A percentile compares a stretch with the other conserved stretches of the same genome.
These are phyloP conservation scores for Solanum dulcamara DNA, from an alignment of 257 asterid species.

Conservation along the genomic window DNA sequence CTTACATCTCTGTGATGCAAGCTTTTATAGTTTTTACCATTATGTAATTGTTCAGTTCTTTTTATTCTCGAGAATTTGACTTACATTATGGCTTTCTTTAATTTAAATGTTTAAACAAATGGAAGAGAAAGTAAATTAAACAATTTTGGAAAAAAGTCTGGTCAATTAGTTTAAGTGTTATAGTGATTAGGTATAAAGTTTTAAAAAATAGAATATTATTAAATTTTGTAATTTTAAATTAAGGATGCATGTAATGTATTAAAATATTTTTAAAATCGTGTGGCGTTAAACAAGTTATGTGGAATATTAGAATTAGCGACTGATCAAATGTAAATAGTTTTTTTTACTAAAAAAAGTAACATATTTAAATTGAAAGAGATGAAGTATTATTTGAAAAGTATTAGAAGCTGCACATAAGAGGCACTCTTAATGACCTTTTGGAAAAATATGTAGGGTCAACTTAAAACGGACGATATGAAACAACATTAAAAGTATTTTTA, in stretches of 20 bases:
- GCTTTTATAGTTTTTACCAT: no score
- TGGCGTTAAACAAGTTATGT: neutral
- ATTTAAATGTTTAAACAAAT: neutral
- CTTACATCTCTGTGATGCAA: no score
- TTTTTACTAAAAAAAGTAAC: no score
- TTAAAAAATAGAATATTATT: neutral
- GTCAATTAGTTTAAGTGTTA: neutral
- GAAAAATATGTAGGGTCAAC: fast-evolving
- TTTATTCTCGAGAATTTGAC: neutral
- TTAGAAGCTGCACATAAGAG: neutral
- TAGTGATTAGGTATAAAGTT: no score
- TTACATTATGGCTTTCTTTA: neutral
- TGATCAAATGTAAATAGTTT: no score
- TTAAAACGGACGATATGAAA: fast-evolving
- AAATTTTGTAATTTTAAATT: neutral
- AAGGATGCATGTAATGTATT: no score
- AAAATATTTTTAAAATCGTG: no score
- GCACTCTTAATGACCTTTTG: neutral
- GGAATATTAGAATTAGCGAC: no score
- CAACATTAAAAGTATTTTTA: no score
- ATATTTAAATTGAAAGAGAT: no score
- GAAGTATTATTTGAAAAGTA: no score
- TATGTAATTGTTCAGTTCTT: no score
- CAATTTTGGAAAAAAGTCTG: neutral
- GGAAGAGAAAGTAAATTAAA: neutral